phyloP scores from a whole-genome alignment of 192 early-diverging fungal genomes.

The Coemansia sp. region DNA sequence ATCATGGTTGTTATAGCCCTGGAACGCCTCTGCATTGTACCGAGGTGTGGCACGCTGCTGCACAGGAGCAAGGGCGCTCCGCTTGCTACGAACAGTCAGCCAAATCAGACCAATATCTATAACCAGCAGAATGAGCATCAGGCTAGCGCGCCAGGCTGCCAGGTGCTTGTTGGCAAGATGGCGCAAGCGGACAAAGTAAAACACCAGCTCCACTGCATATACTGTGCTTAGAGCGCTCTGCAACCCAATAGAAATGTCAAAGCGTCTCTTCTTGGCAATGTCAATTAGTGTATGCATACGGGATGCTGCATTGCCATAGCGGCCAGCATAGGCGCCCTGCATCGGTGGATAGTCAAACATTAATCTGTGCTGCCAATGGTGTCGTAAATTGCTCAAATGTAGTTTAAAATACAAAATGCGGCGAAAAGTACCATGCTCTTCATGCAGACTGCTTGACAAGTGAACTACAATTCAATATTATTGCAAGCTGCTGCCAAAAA shows the following conservation, averaged over 20 bases:
- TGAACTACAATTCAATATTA: no score
- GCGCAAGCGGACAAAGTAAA: conserved; percentile 45
- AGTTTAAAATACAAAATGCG: no score
- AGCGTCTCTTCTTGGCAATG: conserved; percentile 28
- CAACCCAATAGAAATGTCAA: conserved; percentile 48
- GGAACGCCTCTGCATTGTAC: conserved; percentile 1
- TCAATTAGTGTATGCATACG: conserved; percentile 7
- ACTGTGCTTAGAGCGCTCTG: conserved; percentile 36
- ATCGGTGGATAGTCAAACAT: conserved; percentile 39
- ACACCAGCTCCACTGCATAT: conserved; percentile 36
- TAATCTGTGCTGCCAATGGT: not conserved
- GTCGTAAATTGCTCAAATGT: no score
- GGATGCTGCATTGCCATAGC: conserved; percentile 16
- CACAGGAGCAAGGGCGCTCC: not conserved
- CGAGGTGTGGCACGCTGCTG: not conserved
- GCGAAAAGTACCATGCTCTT: no score
- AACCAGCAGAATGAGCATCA: conserved; percentile 42
- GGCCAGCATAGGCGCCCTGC: conserved; percentile 1
- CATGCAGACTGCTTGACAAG: no score
- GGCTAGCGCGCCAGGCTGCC: conserved; percentile 45
- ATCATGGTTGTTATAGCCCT: not conserved
- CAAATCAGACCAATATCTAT: conserved; percentile 46
- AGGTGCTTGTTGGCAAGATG: conserved; percentile 29
- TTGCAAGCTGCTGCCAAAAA: not conserved
- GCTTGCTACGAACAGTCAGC: conserved; percentile 45